Evolutionary conservation across 257 asterid genomes (phyloP).

Genomic region (Lantana camara): DNA sequence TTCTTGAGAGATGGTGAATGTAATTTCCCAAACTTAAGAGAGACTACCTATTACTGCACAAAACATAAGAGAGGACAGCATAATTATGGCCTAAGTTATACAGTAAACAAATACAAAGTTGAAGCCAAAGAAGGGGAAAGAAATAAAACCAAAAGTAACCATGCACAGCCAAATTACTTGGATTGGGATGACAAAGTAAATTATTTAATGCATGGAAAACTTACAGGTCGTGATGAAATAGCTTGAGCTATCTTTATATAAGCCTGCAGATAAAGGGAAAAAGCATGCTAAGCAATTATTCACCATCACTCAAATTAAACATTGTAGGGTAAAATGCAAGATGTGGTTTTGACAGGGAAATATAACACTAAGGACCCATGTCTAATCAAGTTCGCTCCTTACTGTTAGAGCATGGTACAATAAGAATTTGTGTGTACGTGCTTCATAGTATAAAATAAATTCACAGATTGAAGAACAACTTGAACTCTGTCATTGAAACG

Average conservation of each 20-base stretch:
- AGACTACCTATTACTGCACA: no score
- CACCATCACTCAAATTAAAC: conserved; percentile 21
- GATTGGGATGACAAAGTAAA: conserved; percentile 3
- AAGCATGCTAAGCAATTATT: conserved; percentile 14
- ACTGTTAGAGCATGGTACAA: no score
- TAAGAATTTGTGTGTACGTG: no score
- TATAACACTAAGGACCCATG: conserved; percentile 10
- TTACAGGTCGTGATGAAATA: conserved; percentile 89
- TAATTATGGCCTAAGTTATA: neutral
- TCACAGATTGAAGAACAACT: neutral
- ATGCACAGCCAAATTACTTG: conserved; percentile 4
- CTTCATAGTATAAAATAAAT: neutral
- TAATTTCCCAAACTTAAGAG: no score
- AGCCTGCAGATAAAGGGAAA: conserved; percentile 59
- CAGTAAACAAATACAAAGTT: neutral
- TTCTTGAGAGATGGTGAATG: no score
- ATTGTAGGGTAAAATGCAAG: conserved; percentile 18
- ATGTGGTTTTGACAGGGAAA: conserved; percentile 4
- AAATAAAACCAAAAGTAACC: neutral
- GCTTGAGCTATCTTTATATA: conserved; percentile 98
- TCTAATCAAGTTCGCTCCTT: neutral
- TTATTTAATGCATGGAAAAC: conserved; percentile 35
- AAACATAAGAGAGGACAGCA: no score
- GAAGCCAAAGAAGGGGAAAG: conserved; percentile 5
- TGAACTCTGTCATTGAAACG: neutral